Percentiles rank a stretch among this genome's conserved stretches.
These are phyloP conservation scores for Pseudogymnoascus sp. DNA, from an alignment of 2,329 filamentous ascomycete species.

Conservation along the genomic window DNA sequence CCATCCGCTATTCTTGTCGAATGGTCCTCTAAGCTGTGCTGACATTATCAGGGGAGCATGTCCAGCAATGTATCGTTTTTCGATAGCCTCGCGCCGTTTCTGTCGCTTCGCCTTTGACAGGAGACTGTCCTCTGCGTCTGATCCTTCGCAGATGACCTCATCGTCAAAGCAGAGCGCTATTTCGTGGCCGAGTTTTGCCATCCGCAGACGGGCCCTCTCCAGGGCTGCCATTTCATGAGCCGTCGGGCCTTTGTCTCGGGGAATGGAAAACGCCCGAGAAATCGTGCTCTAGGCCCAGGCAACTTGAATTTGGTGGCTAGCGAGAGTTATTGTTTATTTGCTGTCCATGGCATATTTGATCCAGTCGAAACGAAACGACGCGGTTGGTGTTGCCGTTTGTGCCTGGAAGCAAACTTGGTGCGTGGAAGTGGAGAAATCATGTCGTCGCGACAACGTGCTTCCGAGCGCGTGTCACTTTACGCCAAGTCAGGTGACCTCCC, in stretches of 20 bases:
- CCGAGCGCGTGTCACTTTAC: constrained; percentile 9
- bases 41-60: constrained; percentile 52
- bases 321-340: not conserved
- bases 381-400: not conserved
- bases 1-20: constrained; percentile 46
- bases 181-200: not conserved
- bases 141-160: not conserved
- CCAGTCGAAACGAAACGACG: not conserved
- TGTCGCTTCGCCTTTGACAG: constrained; percentile 43
- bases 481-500: not conserved
- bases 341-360: not conserved
- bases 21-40: constrained; percentile 56
- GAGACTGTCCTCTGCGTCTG: not conserved
- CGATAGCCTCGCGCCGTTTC: constrained; percentile 53
- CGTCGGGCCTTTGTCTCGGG: not conserved
- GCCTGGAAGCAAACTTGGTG: constrained; percentile 6
- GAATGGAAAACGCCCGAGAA: not conserved
- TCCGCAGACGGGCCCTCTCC: not conserved
- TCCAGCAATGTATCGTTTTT: constrained; percentile 52
- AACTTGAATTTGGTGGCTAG: not conserved
- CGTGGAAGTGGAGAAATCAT: constrained; percentile 2
- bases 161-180: constrained; percentile 3
- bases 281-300: not conserved
- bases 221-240: not conserved
- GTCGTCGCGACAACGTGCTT: constrained; percentile 9